These are phyloP conservation scores for Dovyalis caffra DNA, from an alignment of 345 rosid genomes.

Conservation along the genomic window DNA sequence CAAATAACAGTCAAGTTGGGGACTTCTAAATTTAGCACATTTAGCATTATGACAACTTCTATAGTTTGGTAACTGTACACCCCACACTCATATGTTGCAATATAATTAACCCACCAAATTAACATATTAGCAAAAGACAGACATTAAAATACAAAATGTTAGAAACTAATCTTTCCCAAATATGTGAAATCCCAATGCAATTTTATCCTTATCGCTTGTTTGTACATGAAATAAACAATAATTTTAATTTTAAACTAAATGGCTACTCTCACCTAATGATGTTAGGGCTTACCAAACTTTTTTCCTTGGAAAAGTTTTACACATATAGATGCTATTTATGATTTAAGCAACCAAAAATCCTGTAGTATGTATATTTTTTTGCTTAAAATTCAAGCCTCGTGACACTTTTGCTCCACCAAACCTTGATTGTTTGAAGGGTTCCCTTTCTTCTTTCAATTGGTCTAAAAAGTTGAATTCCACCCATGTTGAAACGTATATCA, in stretches of 20 bases:
- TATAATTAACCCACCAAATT: conserved; percentile 3
- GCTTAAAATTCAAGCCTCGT: conserved; percentile 26
- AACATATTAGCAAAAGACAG: neutral
- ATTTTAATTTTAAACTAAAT: conserved; percentile 7
- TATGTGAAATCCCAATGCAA: conserved; percentile 17
- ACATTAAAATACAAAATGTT: conserved; percentile 5
- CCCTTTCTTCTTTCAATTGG: conserved; percentile 26
- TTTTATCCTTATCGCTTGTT: conserved; percentile 28
- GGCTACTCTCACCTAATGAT: conserved; percentile 39
- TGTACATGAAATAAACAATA: conserved; percentile 21
- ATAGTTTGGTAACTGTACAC: neutral
- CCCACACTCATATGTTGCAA: neutral
- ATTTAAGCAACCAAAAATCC: conserved; percentile 13
- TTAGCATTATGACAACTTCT: too few species aligned
- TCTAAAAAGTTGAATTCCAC: conserved; percentile 26
- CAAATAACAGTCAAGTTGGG: too few species aligned
- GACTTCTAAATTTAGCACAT: too few species aligned
- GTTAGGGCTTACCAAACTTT: conserved; percentile 38
- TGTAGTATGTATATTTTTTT: neutral
- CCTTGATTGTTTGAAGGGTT: conserved; percentile 20
- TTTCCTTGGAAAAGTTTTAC: neutral
- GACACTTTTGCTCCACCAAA: conserved; percentile 31
- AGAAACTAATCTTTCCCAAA: conserved; percentile 11
- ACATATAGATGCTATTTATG: conserved; percentile 2
- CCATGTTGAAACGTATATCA: conserved; percentile 13